Evolutionary conservation across 352 stramenopile genomes (phyloP), one percentile per base, ranked within the genome.

Genomic region (Phytophthora meadii): DNA sequence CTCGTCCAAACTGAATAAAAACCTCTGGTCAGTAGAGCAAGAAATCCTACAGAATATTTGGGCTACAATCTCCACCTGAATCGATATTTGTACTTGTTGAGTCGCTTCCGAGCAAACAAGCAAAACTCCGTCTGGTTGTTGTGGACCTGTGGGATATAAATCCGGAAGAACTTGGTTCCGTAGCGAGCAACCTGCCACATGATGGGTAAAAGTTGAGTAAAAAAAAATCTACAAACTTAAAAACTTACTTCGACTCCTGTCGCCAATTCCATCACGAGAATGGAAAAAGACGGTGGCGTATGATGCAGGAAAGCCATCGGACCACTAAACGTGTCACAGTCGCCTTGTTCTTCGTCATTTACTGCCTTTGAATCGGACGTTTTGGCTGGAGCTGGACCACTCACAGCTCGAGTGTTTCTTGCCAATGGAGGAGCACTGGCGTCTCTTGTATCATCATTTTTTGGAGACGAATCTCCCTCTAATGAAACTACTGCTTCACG

Each of bases 131-230:
- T 82, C 58, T 94, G 86, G n/a, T 32, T 72, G 22, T 86, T 68
- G 61, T 89, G 76, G 22, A 94, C 81, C 40, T 94, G 86, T 2
- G 86, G 86, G 14, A 94, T 59, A 51, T 89, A 94, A 45, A 94
- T 79, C 39, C 77, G 76, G 44, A 94, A 90, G 56, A 86, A 92
- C 55, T 86, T 90, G 40, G 74, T 69, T 10, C 86, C 76, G 52
- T 92, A 92, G 55, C 77, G 80, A 46, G 81, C 79, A 64, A 75
- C 61, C 65, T 74, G 22, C 37, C 24, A 22, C 14, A 22, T 42
- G 0, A 42, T 42, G 14, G 22, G 37, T 36, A 36, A 36, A 36
- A 36, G 8, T 42, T 15, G 5, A 41, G 36, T n/a, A 15, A 41
- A 42, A 42, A 42, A 0, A 22, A 22, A 42, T 19, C 37, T 12